Conservation (phyloP, 441 rosid genomes). For the Populus hybrid region DNA sequence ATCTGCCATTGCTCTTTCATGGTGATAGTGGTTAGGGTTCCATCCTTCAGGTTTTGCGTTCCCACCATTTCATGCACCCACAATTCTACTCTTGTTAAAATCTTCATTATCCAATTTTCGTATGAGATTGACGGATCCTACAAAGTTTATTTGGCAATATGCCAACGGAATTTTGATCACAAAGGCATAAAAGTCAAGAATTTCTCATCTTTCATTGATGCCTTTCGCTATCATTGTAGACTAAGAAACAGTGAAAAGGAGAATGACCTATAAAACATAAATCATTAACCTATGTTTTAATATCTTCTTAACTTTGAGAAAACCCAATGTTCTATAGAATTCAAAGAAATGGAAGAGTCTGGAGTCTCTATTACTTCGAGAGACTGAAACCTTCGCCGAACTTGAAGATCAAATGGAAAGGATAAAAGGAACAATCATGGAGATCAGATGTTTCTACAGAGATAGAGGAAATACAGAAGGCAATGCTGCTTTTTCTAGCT, state of each 20-base stretch:
- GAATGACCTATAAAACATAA: not conserved
- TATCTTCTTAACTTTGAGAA: not conserved
- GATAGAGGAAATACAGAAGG: slow-evolving; percentile 10
- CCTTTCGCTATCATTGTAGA: not conserved
- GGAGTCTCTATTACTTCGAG: slow-evolving; percentile 11
- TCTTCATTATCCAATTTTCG: not conserved
- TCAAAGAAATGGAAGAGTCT: slow-evolving; percentile 29
- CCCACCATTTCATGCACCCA: slow-evolving; percentile 10
- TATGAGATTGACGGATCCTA: no score
- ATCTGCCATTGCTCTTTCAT: slow-evolving; percentile 11
- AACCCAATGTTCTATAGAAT: not conserved
- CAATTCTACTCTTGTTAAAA: no score
- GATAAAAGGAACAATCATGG: slow-evolving; percentile 11
- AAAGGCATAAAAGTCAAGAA: not conserved
- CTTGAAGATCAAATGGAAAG: slow-evolving; percentile 17
- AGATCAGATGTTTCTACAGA: slow-evolving; percentile 13
- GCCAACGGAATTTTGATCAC: no score
- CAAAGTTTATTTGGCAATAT: no score
- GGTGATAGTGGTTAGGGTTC: not conserved
- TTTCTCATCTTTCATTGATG: not conserved
- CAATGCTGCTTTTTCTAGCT: slow-evolving; percentile 10
- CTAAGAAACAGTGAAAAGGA: not conserved
- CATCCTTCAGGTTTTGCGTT: not conserved
- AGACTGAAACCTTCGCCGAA: not conserved
- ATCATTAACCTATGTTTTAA: not conserved